A percentile compares a stretch with the other conserved stretches of the same genome.
Evolutionary conservation across 2,329 filamentous ascomycete genomes (phyloP).

Genomic region (Fusarium sp.): DNA sequence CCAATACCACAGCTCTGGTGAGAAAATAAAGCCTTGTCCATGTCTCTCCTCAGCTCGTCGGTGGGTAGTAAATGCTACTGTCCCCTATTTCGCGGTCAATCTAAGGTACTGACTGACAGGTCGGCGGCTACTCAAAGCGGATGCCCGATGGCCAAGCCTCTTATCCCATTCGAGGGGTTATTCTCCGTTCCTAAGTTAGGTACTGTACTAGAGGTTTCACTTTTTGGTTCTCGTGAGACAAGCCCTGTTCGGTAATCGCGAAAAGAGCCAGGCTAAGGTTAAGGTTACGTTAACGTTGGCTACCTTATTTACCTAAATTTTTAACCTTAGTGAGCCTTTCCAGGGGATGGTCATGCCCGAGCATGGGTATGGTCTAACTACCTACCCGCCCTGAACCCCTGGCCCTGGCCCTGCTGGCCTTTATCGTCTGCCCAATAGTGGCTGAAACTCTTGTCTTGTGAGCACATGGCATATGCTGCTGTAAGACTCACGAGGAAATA

Average conservation of each 20-base stretch:
- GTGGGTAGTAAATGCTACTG: constrained; percentile 1
- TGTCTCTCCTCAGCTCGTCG: background rate
- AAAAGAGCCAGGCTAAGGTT: background rate
- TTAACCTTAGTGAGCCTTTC: constrained; percentile 8
- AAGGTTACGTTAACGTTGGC: constrained; percentile 4
- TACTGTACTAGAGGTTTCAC: constrained; percentile 1
- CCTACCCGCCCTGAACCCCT: background rate
- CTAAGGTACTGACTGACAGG: background rate
- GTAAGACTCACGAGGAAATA: background rate
- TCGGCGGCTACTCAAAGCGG: constrained; percentile 3
- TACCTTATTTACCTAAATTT: background rate
- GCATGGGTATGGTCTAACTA: background rate
- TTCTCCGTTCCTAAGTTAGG: constrained; percentile 5
- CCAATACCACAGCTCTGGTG: background rate
- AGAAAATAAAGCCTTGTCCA: background rate
- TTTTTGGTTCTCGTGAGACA: constrained; percentile 13
- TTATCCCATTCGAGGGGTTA: constrained; percentile 22
- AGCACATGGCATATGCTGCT: background rate
- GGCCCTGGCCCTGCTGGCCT: background rate
- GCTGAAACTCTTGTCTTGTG: background rate
- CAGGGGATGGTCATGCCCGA: background rate
- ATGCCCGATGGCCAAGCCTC: background rate
- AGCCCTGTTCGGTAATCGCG: constrained; percentile 24
- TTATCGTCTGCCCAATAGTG: background rate
- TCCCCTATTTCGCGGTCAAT: background rate